Evolutionary conservation across 192 early-diverging fungal genomes (phyloP).

Genomic region (Coemansia sp.): DNA sequence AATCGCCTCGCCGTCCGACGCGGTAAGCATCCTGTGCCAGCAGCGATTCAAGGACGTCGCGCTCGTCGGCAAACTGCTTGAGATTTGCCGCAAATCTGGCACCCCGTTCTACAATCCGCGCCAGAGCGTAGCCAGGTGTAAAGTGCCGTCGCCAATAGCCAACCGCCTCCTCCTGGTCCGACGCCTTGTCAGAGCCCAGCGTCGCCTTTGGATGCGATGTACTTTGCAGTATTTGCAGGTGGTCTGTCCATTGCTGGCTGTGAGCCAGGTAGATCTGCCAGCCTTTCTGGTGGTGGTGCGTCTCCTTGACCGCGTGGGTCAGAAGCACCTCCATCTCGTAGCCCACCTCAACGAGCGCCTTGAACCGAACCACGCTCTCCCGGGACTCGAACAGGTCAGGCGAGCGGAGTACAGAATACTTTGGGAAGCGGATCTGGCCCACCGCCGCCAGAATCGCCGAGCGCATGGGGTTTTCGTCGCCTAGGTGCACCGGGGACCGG

Average conservation of each 20-base stretch:
- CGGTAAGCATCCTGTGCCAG: constrained; percentile 55
- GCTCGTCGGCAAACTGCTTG: constrained; percentile 53
- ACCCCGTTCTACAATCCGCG: constrained; percentile 54
- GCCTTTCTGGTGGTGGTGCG: constrained; percentile 25
- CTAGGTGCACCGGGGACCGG: constrained; percentile 18
- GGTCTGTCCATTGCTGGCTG: constrained; percentile 7
- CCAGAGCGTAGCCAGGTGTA: constrained; percentile 55
- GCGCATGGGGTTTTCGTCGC: constrained; percentile 32
- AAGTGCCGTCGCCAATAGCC: constrained; percentile 46
- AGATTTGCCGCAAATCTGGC: constrained; percentile 50
- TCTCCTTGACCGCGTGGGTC: constrained; percentile 13
- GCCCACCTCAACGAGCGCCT: constrained; percentile 15
- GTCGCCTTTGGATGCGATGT: no score
- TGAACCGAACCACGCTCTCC: constrained; percentile 34
- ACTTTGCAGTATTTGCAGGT: background rate
- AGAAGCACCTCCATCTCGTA: constrained; percentile 25
- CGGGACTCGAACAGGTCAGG: constrained; percentile 30
- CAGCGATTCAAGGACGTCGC: constrained; percentile 50
- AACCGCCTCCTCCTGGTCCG: constrained; percentile 2
- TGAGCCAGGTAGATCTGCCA: constrained; percentile 27
- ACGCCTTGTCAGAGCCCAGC: background rate
- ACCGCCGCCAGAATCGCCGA: constrained; percentile 20
- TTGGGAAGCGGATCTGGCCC: constrained; percentile 35
- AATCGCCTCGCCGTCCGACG: constrained; percentile 53
- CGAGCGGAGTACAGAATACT: constrained; percentile 27